Conservation (phyloP, 805 yeast species). For the Cyberlindnera samutprakarnensis region DNA sequence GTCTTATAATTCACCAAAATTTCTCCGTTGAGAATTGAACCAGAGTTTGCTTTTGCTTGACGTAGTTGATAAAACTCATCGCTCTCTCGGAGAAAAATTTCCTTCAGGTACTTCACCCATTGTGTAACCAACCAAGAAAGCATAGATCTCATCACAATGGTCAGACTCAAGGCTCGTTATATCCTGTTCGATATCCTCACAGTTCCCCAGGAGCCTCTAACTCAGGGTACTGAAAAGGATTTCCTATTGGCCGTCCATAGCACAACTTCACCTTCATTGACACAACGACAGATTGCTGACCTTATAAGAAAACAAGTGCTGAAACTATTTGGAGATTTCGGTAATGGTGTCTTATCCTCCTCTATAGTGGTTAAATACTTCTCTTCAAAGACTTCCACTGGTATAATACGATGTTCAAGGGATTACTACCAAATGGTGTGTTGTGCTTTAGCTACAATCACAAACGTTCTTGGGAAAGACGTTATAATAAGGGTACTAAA, state of each 20-base stretch:
- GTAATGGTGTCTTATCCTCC: slow-evolving; percentile 55
- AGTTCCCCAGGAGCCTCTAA: slow-evolving; percentile 36
- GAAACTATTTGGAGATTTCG: slow-evolving; percentile 71
- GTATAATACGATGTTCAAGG: slow-evolving; percentile 72
- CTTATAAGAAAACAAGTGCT: slow-evolving; percentile 50
- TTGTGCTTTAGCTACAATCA: slow-evolving; percentile 57
- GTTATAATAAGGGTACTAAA: slow-evolving; percentile 53
- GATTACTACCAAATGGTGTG: slow-evolving; percentile 54
- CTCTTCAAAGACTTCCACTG: slow-evolving; percentile 73
- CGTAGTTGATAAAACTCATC: no score
- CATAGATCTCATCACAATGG: no score
- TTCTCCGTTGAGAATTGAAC: no score
- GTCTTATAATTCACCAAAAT: no score
- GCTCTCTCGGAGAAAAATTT: no score
- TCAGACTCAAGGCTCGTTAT: slow-evolving; percentile 79
- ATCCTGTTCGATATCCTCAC: slow-evolving; percentile 71
- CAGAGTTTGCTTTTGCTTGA: no score
- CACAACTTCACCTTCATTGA: slow-evolving; percentile 39
- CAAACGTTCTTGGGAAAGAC: slow-evolving; percentile 38
- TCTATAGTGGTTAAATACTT: slow-evolving; percentile 69
- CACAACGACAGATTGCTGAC: slow-evolving; percentile 40
- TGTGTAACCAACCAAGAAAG: no score
- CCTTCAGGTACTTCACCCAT: no score
- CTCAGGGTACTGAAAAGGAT: slow-evolving; percentile 26
- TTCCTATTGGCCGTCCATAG: slow-evolving; percentile 42